Evolutionary conservation across 306 rosid genomes (phyloP).

Genomic region (Castanea mollissima): DNA sequence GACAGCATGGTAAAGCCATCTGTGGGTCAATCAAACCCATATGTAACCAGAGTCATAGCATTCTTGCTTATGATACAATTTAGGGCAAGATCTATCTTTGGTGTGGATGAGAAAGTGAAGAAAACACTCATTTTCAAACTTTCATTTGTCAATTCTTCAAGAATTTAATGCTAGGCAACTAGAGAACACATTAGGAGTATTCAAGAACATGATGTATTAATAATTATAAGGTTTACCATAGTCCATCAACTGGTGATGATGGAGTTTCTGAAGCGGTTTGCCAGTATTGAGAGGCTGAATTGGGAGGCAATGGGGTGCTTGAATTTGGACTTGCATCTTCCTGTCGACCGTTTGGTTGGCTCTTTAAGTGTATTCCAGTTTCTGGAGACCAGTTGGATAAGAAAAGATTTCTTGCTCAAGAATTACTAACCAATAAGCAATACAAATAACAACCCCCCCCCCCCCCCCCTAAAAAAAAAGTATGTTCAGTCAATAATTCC

Average conservation of each 20-base stretch:
- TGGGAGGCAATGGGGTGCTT: conserved; percentile 24
- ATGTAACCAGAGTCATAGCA: conserved; percentile 16
- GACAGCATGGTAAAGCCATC: conserved; percentile 16
- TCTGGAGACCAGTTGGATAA: background rate
- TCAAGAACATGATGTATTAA: conserved; percentile 16
- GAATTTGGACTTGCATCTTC: conserved; percentile 18
- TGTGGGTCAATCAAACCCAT: conserved; percentile 3
- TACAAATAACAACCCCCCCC: too few species aligned
- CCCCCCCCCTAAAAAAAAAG: too few species aligned
- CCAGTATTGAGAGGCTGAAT: conserved; percentile 14
- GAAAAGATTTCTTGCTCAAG: background rate
- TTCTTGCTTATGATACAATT: conserved; percentile 12
- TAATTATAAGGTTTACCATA: conserved; percentile 13
- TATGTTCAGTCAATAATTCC: too few species aligned
- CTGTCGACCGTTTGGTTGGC: conserved; percentile 25
- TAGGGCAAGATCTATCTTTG: conserved; percentile 18
- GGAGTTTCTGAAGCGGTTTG: conserved; percentile 25
- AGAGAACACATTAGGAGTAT: conserved; percentile 21
- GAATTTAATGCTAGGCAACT: conserved; percentile 24
- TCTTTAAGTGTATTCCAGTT: conserved; percentile 18
- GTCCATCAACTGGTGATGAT: conserved; percentile 17
- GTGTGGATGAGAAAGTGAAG: conserved; percentile 21
- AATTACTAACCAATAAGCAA: too few species aligned
- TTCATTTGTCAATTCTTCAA: conserved; percentile 22
- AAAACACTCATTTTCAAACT: conserved; percentile 23